These are phyloP conservation scores for Lycium ferocissimum DNA, from an alignment of 257 asterid species.

Conservation along the genomic window DNA sequence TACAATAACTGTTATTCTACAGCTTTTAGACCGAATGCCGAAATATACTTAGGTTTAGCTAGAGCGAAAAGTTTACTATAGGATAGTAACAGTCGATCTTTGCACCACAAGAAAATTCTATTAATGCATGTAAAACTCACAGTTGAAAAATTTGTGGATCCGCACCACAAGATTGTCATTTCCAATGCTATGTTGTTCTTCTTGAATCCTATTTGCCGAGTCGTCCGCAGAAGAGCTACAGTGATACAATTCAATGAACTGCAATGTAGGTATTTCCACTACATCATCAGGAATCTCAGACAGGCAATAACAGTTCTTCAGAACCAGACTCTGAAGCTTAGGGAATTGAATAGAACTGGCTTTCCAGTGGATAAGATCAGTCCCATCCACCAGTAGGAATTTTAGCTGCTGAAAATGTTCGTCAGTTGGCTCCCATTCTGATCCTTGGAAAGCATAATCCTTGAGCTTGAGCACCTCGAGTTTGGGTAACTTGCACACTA, in stretches of 20 bases:
- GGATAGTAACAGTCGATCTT: not conserved
- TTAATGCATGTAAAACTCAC: not conserved
- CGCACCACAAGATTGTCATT: conserved; percentile 18
- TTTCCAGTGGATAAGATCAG: conserved; percentile 5
- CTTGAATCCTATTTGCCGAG: conserved; percentile 12
- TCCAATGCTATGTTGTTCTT: not conserved
- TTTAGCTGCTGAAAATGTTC: conserved; percentile 1
- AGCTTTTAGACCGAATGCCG: too few species aligned
- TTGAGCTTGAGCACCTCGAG: conserved; percentile 28
- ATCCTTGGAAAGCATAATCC: conserved; percentile 8
- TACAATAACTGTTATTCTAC: not conserved
- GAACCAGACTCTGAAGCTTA: not conserved
- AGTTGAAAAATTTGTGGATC: not conserved
- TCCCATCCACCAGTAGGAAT: not conserved
- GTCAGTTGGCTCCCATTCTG: not conserved
- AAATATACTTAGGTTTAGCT: not conserved
- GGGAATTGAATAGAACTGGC: conserved; percentile 1
- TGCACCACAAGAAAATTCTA: not conserved
- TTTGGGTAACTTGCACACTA: not conserved
- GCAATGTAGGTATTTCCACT: not conserved
- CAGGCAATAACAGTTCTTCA: not conserved
- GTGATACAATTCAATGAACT: conserved; percentile 3
- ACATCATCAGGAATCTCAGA: not conserved
- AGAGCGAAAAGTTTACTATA: not conserved
- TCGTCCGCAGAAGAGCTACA: not conserved